Evolutionary conservation across 768 basidiomycete species (phyloP).

Genomic region (Phlegmacium glaucopus): DNA sequence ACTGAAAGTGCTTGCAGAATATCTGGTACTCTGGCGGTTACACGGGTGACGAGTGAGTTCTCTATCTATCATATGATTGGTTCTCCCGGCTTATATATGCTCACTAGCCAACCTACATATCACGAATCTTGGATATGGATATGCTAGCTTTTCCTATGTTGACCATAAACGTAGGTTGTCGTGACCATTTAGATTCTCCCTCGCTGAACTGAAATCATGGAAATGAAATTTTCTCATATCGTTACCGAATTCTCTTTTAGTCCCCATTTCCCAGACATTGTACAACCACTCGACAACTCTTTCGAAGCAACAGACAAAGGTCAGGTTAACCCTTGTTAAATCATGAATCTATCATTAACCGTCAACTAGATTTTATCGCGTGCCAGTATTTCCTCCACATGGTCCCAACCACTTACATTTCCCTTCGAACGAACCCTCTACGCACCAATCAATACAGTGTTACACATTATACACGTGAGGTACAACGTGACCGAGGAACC

Average conservation of each 20-base stretch:
- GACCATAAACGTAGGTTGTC: conserved; percentile 71
- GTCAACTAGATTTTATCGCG: conserved; percentile 70
- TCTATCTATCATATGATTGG: no score
- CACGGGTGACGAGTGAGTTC: conserved; percentile 79
- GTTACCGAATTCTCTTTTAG: conserved; percentile 98
- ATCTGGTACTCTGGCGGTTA: conserved; percentile 77
- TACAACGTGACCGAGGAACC: conserved; percentile 73
- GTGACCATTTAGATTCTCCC: no score
- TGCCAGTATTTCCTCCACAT: conserved; percentile 96
- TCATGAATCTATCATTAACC: neutral
- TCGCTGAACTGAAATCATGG: conserved; percentile 33
- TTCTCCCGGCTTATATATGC: no score
- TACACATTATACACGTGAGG: conserved; percentile 80
- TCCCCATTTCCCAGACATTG: conserved; percentile 92
- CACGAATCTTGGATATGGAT: conserved; percentile 94
- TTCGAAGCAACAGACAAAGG: conserved; percentile 74
- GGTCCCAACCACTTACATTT: conserved; percentile 92
- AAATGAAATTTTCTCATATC: conserved; percentile 96
- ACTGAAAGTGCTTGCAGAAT: conserved; percentile 82
- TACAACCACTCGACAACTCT: conserved; percentile 90
- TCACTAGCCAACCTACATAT: conserved; percentile 82
- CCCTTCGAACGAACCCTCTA: conserved; percentile 61
- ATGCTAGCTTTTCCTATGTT: conserved; percentile 81
- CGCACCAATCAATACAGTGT: conserved; percentile 90
- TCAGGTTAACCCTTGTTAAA: conserved; percentile 10